Evolutionary conservation across 2,329 filamentous ascomycete species (phyloP).

Genomic region (Fusarium longipes): DNA sequence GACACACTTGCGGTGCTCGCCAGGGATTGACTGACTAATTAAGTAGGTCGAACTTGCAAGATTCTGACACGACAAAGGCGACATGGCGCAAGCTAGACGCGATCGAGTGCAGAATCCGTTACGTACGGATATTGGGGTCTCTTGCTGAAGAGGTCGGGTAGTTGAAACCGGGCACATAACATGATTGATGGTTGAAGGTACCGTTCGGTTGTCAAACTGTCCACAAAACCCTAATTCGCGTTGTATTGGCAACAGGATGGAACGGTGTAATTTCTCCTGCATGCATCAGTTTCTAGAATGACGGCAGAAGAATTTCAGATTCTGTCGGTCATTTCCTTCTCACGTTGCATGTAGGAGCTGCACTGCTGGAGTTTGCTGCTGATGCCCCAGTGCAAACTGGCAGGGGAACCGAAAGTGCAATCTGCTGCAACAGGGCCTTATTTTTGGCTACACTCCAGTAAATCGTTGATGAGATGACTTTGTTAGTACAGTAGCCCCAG

Average conservation of each 20-base stretch:
- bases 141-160: background rate
- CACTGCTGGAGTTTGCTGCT: background rate
- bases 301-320: conserved; percentile 46
- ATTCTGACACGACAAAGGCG: conserved; percentile 17
- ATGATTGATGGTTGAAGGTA: background rate
- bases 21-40: background rate
- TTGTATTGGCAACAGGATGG: conserved; percentile 10
- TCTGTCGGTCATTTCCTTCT: conserved; percentile 10
- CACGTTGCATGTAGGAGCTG: background rate
- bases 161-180: background rate
- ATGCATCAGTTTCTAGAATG: conserved; percentile 48
- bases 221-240: conserved; percentile 32
- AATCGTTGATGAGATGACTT: conserved; percentile 20
- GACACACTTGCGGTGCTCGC: background rate
- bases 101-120: conserved; percentile 7
- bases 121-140: conserved; percentile 1
- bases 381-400: background rate
- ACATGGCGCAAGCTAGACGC: background rate
- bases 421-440: conserved; percentile 31
- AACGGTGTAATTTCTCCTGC: conserved; percentile 25
- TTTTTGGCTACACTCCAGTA: conserved; percentile 26
- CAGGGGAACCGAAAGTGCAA: conserved; percentile 35
- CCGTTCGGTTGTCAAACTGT: conserved; percentile 1
- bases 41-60: conserved; percentile 10
- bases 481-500: conserved; percentile 7